Evolutionary conservation across 2,329 filamentous ascomycete species (phyloP).

Genomic region (Cadophora sp.): DNA sequence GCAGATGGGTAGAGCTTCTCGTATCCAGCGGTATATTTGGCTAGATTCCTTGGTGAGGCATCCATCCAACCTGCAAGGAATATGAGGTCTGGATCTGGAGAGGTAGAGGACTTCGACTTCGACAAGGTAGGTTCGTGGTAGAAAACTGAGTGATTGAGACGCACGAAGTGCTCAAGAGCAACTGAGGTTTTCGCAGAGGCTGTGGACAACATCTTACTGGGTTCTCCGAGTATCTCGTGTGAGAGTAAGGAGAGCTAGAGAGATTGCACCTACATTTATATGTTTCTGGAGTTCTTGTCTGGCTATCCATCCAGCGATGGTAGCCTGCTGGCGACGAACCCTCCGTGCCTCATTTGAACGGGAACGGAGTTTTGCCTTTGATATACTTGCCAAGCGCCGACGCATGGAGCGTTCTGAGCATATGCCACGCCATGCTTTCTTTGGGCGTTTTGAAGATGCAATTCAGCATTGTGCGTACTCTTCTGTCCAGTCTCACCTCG

Average conservation of each 20-base stretch:
- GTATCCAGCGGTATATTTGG: slow-evolving; percentile 56
- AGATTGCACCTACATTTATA: slow-evolving; percentile 16
- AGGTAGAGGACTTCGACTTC: slow-evolving; percentile 18
- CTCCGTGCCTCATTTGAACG: slow-evolving; percentile 7
- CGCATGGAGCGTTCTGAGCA: neutral
- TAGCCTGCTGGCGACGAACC: neutral
- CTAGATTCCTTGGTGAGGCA: slow-evolving; percentile 49
- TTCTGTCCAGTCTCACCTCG: neutral
- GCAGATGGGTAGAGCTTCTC: slow-evolving; percentile 49
- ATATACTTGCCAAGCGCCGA: slow-evolving; percentile 11
- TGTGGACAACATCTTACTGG: neutral
- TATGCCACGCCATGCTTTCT: neutral
- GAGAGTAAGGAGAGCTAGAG: neutral
- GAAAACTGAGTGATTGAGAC: slow-evolving; percentile 49
- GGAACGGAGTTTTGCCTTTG: slow-evolving; percentile 7
- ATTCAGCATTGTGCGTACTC: neutral
- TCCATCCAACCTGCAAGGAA: slow-evolving; percentile 56
- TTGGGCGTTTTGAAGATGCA: neutral
- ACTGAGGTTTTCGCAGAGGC: neutral
- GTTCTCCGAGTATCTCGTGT: neutral
- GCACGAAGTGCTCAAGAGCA: slow-evolving; percentile 42
- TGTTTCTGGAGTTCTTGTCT: neutral
- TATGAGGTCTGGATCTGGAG: slow-evolving; percentile 49
- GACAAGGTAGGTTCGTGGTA: slow-evolving; percentile 44
- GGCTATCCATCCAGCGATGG: neutral